Conservation (phyloP, 1,284 basidiomycete species). For the Lignosus rhinocerotis region DNA sequence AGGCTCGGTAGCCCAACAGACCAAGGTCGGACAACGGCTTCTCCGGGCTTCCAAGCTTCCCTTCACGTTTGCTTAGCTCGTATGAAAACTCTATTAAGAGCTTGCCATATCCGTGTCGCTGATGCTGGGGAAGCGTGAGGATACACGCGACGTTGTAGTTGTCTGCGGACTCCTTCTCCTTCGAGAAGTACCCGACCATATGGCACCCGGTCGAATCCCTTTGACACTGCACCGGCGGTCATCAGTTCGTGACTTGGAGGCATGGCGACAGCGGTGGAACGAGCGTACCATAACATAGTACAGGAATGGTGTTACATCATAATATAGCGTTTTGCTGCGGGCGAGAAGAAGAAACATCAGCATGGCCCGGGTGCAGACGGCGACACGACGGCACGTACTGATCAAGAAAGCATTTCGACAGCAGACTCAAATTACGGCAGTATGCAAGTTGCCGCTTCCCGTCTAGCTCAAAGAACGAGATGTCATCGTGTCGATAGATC, state of each 20-base stretch:
- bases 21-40: slow-evolving; percentile 97
- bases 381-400: slow-evolving; percentile 54
- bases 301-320: slow-evolving; percentile 99
- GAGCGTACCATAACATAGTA: slow-evolving; percentile 93
- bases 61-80: slow-evolving; percentile 95
- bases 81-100: slow-evolving; percentile 98
- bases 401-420: slow-evolving; percentile 98
- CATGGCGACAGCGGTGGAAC: slow-evolving; percentile 3
- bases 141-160: slow-evolving; percentile 99
- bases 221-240: slow-evolving; percentile 53
- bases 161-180: slow-evolving; percentile 98
- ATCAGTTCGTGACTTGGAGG: slow-evolving; percentile 16
- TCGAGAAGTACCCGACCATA: slow-evolving; percentile 97
- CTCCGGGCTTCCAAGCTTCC: slow-evolving; percentile 95
- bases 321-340: slow-evolving; percentile 94
- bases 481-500: slow-evolving; percentile 96
- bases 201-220: slow-evolving; percentile 93
- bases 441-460: slow-evolving; percentile 94
- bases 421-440: slow-evolving; percentile 95
- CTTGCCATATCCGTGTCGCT: slow-evolving; percentile 94
- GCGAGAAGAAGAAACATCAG: slow-evolving; percentile 26
- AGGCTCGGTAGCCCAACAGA: slow-evolving; percentile 90
- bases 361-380: slow-evolving; percentile 5
- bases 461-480: slow-evolving; percentile 98
- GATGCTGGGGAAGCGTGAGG: slow-evolving; percentile 95